These are phyloP conservation scores for Rhodotorula babjevae DNA, from an alignment of 768 basidiomycete genomes.

Conservation along the genomic window DNA sequence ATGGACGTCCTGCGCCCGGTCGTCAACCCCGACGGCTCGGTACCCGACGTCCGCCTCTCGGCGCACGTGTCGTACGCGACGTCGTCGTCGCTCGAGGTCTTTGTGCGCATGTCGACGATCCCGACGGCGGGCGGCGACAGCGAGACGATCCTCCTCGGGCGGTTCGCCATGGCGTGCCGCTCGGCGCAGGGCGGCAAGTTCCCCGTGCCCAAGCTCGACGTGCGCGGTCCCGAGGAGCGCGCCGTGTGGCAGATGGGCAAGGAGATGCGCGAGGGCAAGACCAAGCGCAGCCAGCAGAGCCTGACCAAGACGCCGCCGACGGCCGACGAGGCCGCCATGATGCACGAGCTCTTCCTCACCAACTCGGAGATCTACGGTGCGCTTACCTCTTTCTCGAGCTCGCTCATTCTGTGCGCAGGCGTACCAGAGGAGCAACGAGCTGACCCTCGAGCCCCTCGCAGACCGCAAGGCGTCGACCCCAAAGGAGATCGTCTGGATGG, in stretches of 20 bases:
- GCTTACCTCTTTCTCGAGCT: not conserved
- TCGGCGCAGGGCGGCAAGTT: slow-evolving; percentile 31
- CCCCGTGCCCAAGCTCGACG: slow-evolving; percentile 29
- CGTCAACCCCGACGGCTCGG: slow-evolving; percentile 22
- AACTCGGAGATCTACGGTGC: slow-evolving; percentile 11
- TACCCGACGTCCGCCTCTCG: slow-evolving; percentile 40
- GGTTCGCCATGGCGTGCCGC: slow-evolving; percentile 43
- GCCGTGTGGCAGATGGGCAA: slow-evolving; percentile 39
- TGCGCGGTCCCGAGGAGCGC: slow-evolving; percentile 34
- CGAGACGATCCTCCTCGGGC: slow-evolving; percentile 38
- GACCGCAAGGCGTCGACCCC: slow-evolving; percentile 26
- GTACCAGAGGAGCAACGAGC: too few species aligned
- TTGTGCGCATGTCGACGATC: slow-evolving; percentile 36
- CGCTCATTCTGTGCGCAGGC: too few species aligned
- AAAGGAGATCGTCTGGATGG: slow-evolving; percentile 24
- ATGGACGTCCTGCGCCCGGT: slow-evolving; percentile 40
- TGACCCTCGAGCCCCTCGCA: not conserved
- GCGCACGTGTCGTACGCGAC: slow-evolving; percentile 38
- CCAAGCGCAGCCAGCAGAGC: slow-evolving; percentile 2
- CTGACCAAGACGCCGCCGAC: slow-evolving; percentile 30
- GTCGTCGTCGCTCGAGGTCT: slow-evolving; percentile 40
- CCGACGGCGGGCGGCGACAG: slow-evolving; percentile 4
- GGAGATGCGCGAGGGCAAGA: slow-evolving; percentile 39
- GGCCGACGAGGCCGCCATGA: slow-evolving; percentile 21
- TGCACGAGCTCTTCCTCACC: slow-evolving; percentile 30